These are phyloP conservation scores for Hypocreales sp. DNA, from an alignment of 2,329 filamentous ascomycete species.

Conservation along the genomic window DNA sequence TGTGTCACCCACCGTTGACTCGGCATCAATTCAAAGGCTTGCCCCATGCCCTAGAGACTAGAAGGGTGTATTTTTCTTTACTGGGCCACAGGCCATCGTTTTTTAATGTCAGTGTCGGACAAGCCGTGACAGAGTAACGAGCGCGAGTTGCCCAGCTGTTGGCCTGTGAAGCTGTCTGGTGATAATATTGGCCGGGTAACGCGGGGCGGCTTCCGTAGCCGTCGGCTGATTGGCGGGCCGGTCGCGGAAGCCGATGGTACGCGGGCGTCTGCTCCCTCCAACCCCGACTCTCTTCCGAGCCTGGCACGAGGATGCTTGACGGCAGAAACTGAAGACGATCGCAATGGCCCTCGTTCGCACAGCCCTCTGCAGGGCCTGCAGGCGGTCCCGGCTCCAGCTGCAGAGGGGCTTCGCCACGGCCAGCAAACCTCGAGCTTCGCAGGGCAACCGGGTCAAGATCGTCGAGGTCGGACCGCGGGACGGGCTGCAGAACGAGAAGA, in stretches of 20 bases:
- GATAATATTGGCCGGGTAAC: not conserved
- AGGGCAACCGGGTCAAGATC: conserved; percentile 39
- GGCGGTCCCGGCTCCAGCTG: conserved; percentile 14
- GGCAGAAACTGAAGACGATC: not conserved
- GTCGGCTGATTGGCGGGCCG: conserved; percentile 6
- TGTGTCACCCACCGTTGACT: conserved; percentile 6
- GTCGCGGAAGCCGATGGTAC: conserved; percentile 13
- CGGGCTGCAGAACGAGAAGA: conserved; percentile 77
- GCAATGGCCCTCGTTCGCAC: conserved; percentile 21
- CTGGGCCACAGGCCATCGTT: conserved; percentile 17
- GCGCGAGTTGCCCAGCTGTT: too few relatives aligned
- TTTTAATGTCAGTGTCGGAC: conserved; percentile 24
- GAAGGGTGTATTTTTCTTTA: conserved; percentile 22
- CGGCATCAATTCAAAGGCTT: conserved; percentile 10
- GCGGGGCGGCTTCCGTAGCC: not conserved
- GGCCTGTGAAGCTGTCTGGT: too few relatives aligned
- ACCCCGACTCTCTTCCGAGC: too few relatives aligned
- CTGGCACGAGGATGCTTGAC: conserved; percentile 2
- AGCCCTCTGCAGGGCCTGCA: conserved; percentile 22
- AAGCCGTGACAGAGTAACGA: too few relatives aligned
- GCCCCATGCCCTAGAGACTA: conserved; percentile 11
- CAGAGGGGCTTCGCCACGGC: conserved; percentile 25
- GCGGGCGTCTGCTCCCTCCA: conserved; percentile 12
- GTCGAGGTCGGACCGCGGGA: conserved; percentile 77
- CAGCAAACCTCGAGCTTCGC: conserved; percentile 10